Base-by-base conservation (phyloP, 768 basidiomycete species). In the Termitomyces sp. region DNA sequence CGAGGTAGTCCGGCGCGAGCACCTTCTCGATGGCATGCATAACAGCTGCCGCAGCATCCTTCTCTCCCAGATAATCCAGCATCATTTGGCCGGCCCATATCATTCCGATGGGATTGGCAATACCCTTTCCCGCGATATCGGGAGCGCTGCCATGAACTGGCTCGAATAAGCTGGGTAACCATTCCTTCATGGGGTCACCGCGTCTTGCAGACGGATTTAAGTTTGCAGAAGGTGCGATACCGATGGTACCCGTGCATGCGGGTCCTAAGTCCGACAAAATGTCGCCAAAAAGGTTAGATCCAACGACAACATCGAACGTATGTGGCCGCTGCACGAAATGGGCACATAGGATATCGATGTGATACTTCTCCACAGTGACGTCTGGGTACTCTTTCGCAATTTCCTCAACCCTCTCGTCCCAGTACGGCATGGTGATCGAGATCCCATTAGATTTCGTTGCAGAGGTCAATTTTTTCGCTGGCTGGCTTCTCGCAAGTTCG, bases 31-130 rank as follows among this genome's bases (percentile, higher is more conserved):
- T 75, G 0, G 75, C 76, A 23, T 58, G n/a, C 73, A 76, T 73
- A 57, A 78, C 56, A n/a, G 64, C 70, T 1, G 57, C 62, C 3
- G 75, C 75, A 2, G 75, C 76, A 17, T 73, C 67, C 48, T 69
- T 74, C 66, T 73, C 76, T 46, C 67, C 78, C 57, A 70, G 67
- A 58, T 71, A 68, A 38, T 73, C 78, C 67, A 68, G 69, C 77
- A 82, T 73, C 82, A 82, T 82, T 68, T 80, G 79, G 21, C 76
- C 73, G 0, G 78, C 78, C 82, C 79, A 82, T 54, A 83, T 79
- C 66, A 80, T 79, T 5, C 75, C 81, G 19, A 83, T 69, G 1
- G 81, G 81, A 60, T 82, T 83, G 1, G 82, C 78, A 40, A 82
- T 76, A 0, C 76, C 78, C 63, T 72, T 74, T 17, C 81, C 80